These are phyloP conservation scores for Escovopsis sp. DNA, from an alignment of 2,329 filamentous ascomycete species.

Conservation along the genomic window DNA sequence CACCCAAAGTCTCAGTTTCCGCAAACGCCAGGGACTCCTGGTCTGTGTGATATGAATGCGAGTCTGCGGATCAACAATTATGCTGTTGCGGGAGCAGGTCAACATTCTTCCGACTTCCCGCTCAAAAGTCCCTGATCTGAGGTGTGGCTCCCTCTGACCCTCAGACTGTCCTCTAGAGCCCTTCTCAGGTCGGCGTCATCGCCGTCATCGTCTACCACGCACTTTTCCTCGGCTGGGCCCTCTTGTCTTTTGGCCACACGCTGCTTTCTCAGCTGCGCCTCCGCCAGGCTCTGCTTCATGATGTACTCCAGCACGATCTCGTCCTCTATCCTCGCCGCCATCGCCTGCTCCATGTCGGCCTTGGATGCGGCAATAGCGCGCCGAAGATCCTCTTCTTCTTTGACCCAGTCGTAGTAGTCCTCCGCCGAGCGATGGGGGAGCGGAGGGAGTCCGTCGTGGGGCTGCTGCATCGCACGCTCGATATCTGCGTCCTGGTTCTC, in stretches of 20 bases:
- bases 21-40: too few species aligned
- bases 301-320: slow-evolving; percentile 63
- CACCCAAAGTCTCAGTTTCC: too few species aligned
- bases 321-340: slow-evolving; percentile 43
- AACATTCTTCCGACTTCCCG: background rate
- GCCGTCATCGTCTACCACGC: slow-evolving; percentile 20
- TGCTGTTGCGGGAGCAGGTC: too few species aligned
- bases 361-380: slow-evolving; percentile 31
- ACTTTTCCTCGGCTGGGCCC: slow-evolving; percentile 20
- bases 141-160: slow-evolving; percentile 15
- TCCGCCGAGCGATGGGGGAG: slow-evolving; percentile 4
- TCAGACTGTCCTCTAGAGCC: slow-evolving; percentile 42
- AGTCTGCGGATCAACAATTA: too few species aligned
- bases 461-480: too few species aligned
- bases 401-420: too few species aligned
- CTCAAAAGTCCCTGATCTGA: slow-evolving; percentile 11
- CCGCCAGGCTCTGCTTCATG: slow-evolving; percentile 59
- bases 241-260: background rate
- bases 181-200: slow-evolving; percentile 41
- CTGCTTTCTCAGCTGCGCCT: slow-evolving; percentile 36
- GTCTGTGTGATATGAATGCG: too few species aligned
- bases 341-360: slow-evolving; percentile 26
- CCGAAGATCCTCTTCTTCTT: slow-evolving; percentile 28
- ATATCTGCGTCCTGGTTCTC: background rate
- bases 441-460: slow-evolving; percentile 14